Base-by-base conservation (phyloP, 2,329 filamentous ascomycete species). In the Rachicladosporium sp. region DNA sequence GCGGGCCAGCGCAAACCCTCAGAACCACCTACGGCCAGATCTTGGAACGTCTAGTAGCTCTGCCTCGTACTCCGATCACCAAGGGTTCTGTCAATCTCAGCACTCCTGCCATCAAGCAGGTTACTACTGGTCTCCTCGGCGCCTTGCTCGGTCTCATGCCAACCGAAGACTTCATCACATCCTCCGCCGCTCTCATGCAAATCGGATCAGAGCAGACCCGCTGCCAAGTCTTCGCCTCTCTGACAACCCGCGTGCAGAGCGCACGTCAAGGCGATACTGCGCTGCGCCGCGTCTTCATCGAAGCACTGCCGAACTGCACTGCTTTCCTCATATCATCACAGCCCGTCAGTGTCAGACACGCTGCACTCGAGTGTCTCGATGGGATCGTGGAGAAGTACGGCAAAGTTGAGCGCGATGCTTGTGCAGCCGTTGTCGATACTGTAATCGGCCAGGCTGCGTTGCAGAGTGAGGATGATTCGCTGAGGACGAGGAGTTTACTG, bases 301-400 rank as follows among this genome's bases (percentile, higher is more conserved):
- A 58, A 12, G 48, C 54, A 9, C 43, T 58, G n/a, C 52, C 52
- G 1, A 55, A 56, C 30, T 58, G 55, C 45, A 84, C 83, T 11
- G 70, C 73, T 12, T 82, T 93, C 34, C 76, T 98, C 43, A 70
- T 80, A 40, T 74, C 81, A 37, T 81, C 82, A 5, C 67, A 73
- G 27, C 79, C 91, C 48, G 73, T 81, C 39, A 70, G 77, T 19
- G 80, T 91, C 58, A 87, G 89, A 62, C 80, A 87, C 51, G 86
- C 84, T 9, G 84, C 88, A 1, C 79, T 98, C 45, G 78, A 79
- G 29, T 96, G 89, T 51, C 80, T 96, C 33, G 88, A 95, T 63
- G 84, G 85, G 60, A 93, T 98, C 46, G 76, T 84, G 2, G 88
- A 95, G 62, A 91, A 89, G 59, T 96, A 94, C 58, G 93, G 91